Evolutionary conservation across 1,284 basidiomycete genomes (phyloP).

Genomic region (Butyriboletus pseudospeciosus): DNA sequence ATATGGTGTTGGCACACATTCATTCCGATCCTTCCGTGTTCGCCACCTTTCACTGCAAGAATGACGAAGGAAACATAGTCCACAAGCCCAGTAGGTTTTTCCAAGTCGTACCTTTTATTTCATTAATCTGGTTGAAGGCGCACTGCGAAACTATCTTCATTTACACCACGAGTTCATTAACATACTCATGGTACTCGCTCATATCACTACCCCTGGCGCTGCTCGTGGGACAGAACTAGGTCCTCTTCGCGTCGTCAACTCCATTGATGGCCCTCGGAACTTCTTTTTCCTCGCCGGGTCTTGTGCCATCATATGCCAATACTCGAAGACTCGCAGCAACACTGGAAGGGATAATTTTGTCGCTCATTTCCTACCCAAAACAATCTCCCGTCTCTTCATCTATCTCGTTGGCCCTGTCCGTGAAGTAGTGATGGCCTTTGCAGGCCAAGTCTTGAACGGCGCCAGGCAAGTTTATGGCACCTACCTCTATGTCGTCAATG

Average conservation of each 20-base stretch:
- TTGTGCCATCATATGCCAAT: constrained; percentile 2
- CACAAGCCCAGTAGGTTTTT: neutral
- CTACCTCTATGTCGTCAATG: constrained; percentile 2
- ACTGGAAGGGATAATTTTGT: neutral
- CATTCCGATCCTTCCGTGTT: neutral
- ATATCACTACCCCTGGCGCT: neutral
- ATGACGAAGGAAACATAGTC: neutral
- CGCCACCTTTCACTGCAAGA: neutral
- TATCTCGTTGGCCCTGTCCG: neutral
- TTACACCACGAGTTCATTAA: neutral
- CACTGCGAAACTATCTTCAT: neutral
- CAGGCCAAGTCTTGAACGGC: accelerated
- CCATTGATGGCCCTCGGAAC: neutral
- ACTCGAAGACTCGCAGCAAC: neutral
- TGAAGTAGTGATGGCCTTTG: neutral
- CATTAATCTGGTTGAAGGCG: neutral
- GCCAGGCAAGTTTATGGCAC: neutral
- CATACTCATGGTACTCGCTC: neutral
- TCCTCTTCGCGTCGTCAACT: neutral
- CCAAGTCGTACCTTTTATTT: too few relatives aligned
- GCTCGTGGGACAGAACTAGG: neutral
- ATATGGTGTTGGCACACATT: neutral
- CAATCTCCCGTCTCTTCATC: neutral
- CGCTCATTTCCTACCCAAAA: neutral
- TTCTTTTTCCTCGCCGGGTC: neutral